Percentiles rank a stretch among this genome's conserved stretches.
Evolutionary conservation across 23 red algal species (phyloP).

Genomic region (Chondrus crispus): DNA sequence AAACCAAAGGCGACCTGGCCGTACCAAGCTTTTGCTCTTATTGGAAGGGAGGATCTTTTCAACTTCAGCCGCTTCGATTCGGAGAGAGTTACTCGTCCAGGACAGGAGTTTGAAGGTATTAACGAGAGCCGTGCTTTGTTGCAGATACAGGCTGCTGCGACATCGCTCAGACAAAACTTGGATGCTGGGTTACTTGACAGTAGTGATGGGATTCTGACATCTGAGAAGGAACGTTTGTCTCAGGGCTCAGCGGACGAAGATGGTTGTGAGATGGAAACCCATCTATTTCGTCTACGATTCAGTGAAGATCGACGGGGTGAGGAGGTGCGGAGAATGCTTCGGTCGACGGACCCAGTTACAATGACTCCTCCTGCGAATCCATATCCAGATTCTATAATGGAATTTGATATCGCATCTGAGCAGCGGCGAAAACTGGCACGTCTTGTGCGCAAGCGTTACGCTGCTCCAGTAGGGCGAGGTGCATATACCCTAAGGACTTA

Average conservation of each 20-base stretch:
- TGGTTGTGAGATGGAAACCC: constrained; percentile 77
- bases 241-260: constrained; percentile 8
- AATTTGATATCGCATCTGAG: constrained; percentile 30
- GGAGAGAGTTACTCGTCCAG: neutral
- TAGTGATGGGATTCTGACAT: neutral
- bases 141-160: constrained; percentile 30
- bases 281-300: constrained; percentile 60
- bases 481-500: constrained; percentile 86
- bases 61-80: neutral
- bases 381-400: neutral
- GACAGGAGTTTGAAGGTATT: neutral
- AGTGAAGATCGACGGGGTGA: constrained; percentile 53
- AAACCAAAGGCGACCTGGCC: constrained; percentile 37
- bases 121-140: constrained; percentile 38
- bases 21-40: constrained; percentile 46
- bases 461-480: constrained; percentile 82
- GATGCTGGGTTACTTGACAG: neutral
- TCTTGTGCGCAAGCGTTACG: constrained; percentile 59
- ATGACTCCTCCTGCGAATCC: constrained; percentile 27
- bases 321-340: constrained; percentile 78
- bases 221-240: no score
- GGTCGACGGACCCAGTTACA: constrained; percentile 70
- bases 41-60: constrained; percentile 76
- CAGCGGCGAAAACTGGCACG: constrained; percentile 18
- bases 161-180: neutral